Evolutionary conservation across 805 yeast genomes (phyloP), one percentile per base, ranked within the genome.

Genomic region (Candida chauliodis): DNA sequence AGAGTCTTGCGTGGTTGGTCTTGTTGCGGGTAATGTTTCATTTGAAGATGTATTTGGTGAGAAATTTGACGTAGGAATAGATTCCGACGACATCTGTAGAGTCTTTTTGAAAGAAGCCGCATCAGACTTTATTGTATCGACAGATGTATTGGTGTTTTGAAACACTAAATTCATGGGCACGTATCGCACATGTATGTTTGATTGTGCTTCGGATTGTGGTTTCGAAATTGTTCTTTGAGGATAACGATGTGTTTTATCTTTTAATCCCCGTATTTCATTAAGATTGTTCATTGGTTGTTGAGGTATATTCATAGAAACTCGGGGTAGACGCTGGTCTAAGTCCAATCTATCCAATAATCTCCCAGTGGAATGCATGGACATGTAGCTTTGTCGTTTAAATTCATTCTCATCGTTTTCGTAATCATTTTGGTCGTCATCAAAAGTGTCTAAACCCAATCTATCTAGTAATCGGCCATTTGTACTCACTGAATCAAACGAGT

Each of bases 401-500:
- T 14, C 45, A 45, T 40, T 29, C 40, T 15, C 30, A 13, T 30
- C 20, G 14, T 27, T 27, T 16, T 27, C 29, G 19, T 19, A 34
- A 10, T 44, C 44, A 8, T 44, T 49, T 8, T 44, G 42, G 13
- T 50, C 54, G 32, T 51, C 36, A 29, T 53, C 61, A 23, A 46
- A 54, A 13, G 49, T 51, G 21, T 60, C 65, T 14, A 63, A 47
- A 5, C 55, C 63, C 31, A 65, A 46, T 5, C 70, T 53, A 43
- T 69, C 74, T 9, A 69, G 50, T 21, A 69, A 53, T 30, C 73
- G 44, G 4, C 71, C 72, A 44, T 54, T 65, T 21, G 73, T 68
- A 30, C 67, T 58, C 7, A 67, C 70, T 4, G 71, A 66, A 29
- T 68, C 73, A 37, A 66, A 69, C 9, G 71, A 63, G 44, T 66